Evolutionary conservation across 129 eudicot genomes (phyloP).

Genomic region (Flaveria brownii): DNA sequence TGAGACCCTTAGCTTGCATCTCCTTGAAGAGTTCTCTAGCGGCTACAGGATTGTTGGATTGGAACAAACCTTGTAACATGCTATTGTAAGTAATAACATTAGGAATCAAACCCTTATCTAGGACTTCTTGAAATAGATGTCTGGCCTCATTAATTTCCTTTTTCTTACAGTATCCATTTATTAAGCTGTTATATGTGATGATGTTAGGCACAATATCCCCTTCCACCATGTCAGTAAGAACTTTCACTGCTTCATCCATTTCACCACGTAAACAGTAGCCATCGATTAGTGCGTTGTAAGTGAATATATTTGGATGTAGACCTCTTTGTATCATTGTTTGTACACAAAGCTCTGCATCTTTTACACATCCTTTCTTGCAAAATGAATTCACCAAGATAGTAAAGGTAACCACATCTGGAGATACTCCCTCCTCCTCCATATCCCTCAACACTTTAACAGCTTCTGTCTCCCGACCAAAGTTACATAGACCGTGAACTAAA

Average conservation of each 20-base stretch:
- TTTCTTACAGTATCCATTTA: conserved; percentile 35
- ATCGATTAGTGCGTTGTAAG: conserved; percentile 30
- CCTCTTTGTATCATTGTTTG: conserved; percentile 21
- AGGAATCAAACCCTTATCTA: conserved; percentile 33
- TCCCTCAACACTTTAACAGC: conserved; percentile 11
- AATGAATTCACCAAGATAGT: conserved; percentile 1
- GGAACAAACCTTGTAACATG: conserved; percentile 30
- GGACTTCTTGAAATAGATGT: conserved; percentile 31
- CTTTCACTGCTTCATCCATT: conserved; percentile 28
- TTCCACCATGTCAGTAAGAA: conserved; percentile 27
- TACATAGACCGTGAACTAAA: conserved; percentile 27
- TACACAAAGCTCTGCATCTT: conserved; percentile 30
- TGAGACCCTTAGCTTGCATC: conserved; percentile 21
- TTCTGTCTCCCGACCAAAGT: conserved; percentile 7
- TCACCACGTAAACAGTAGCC: conserved; percentile 46
- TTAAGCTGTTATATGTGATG: conserved; percentile 32
- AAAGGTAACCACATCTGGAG: background rate
- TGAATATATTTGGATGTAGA: conserved; percentile 22
- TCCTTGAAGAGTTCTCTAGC: conserved; percentile 28
- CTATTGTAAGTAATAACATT: conserved; percentile 25
- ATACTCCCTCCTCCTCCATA: background rate
- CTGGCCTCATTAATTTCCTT: conserved; percentile 27
- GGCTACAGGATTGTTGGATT: background rate
- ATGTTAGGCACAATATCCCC: conserved; percentile 29
- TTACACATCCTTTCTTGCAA: conserved; percentile 30